Conservation (phyloP, 495 filamentous ascomycete genomes). For the Halenospora varia region DNA sequence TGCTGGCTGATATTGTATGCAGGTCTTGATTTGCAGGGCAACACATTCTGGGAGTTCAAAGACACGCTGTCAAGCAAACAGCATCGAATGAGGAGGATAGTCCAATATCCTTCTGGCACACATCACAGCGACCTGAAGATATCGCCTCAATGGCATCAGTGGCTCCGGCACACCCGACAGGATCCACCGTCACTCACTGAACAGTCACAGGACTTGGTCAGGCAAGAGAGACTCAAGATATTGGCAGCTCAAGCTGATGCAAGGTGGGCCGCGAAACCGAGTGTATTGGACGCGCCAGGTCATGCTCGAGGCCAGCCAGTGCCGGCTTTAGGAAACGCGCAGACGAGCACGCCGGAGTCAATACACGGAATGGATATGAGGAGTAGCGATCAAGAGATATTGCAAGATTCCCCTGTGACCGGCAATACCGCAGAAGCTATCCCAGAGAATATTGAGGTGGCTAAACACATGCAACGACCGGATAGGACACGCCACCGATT, state of each 20-base stretch:
- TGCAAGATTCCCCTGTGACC: not conserved
- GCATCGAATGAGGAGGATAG: constrained; percentile 57
- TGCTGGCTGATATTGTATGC: not conserved
- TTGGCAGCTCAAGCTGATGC: constrained; percentile 79
- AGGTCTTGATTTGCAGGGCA: constrained; percentile 84
- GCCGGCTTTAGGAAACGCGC: constrained; percentile 6
- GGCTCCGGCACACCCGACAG: constrained; percentile 79
- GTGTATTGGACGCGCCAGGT: constrained; percentile 51
- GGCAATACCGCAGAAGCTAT: constrained; percentile 3
- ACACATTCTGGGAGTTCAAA: constrained; percentile 94
- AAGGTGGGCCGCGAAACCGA: constrained; percentile 75
- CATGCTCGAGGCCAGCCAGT: constrained; percentile 36
- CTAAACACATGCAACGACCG: constrained; percentile 15
- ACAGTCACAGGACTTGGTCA: constrained; percentile 62
- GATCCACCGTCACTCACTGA: constrained; percentile 70
- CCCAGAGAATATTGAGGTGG: constrained; percentile 14
- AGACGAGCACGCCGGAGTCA: not conserved
- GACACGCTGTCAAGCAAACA: constrained; percentile 51
- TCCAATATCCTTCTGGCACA: constrained; percentile 56
- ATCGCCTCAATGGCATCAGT: constrained; percentile 88
- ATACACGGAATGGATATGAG: not conserved
- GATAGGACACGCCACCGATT: constrained; percentile 14
- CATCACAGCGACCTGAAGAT: constrained; percentile 42
- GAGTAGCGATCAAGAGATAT: not conserved
- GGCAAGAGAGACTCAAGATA: constrained; percentile 65